A percentile compares a stretch with the other conserved stretches of the same genome.
Evolutionary conservation across 148 eudicot genomes (phyloP).

Genomic region (Oxyria digyna): DNA sequence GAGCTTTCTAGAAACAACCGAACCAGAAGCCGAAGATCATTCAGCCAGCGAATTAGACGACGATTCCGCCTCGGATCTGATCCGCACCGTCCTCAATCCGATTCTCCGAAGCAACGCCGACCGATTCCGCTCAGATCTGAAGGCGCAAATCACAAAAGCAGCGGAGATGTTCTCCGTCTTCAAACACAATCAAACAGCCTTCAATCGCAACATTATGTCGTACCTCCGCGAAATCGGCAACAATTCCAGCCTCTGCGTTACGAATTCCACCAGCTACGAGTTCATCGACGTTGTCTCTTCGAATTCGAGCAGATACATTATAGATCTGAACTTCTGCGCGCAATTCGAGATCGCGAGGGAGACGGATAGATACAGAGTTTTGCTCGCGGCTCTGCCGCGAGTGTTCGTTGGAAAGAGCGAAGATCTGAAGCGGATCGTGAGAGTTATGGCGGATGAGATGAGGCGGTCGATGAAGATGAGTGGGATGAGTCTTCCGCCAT

Average conservation of each 20-base stretch:
- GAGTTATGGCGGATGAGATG: constrained; percentile 44
- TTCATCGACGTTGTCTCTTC: constrained; percentile 57
- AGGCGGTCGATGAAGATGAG: constrained; percentile 54
- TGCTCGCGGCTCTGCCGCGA: constrained; percentile 31
- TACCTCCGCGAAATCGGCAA: constrained; percentile 46
- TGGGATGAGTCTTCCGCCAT: constrained; percentile 61
- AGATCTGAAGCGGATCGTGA: constrained; percentile 39
- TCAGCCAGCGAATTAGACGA: constrained; percentile 22
- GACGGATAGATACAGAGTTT: constrained; percentile 18
- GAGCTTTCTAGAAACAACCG: constrained; percentile 27
- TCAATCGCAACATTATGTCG: constrained; percentile 48
- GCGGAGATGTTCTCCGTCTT: constrained; percentile 20
- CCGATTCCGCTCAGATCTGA: constrained; percentile 23
- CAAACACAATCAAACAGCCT: constrained; percentile 14
- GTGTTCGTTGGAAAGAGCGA: constrained; percentile 44
- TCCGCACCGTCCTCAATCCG: constrained; percentile 14
- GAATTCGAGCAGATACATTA: constrained; percentile 29
- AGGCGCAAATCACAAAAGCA: constrained; percentile 26
- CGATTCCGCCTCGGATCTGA: constrained; percentile 21
- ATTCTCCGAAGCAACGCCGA: constrained; percentile 21
- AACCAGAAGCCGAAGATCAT: too few species aligned
- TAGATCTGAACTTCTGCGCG: constrained; percentile 46
- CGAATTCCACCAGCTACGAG: constrained; percentile 51
- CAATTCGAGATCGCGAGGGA: constrained; percentile 73
- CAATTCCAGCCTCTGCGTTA: constrained; percentile 63